phyloP scores from a whole-genome alignment of 257 asterid species.

The Lycium ferocissimum region DNA sequence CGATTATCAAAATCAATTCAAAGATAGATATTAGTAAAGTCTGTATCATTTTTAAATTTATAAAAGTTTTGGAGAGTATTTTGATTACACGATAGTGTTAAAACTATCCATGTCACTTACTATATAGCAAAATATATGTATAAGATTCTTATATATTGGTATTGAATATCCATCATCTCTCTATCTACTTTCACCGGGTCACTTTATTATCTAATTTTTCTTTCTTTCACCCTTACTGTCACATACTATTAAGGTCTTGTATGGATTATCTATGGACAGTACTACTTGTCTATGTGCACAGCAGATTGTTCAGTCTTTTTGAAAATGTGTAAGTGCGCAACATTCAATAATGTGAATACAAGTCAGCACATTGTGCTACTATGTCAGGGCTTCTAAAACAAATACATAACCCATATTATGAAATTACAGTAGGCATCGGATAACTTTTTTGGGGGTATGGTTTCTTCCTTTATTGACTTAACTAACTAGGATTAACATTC shows the following conservation, averaged over 20 bases:
- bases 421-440: background rate
- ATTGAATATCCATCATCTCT: background rate
- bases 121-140: conserved; percentile 2
- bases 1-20: conserved; percentile 1
- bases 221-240: background rate
- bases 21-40: background rate
- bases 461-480: background rate
- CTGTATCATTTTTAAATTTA: conserved; percentile 7
- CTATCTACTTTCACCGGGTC: background rate
- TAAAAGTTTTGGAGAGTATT: conserved; percentile 9
- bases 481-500: background rate
- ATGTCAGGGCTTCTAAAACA: background rate
- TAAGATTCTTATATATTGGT: background rate
- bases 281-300: background rate
- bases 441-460: background rate
- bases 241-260: background rate
- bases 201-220: background rate
- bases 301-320: background rate
- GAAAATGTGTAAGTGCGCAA: background rate
- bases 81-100: conserved; percentile 16
- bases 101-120: background rate
- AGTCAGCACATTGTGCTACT: conserved; percentile 3
- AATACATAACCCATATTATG: conserved; percentile 15
- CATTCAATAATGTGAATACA: conserved; percentile 2
- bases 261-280: background rate